Evolutionary conservation across 2,329 filamentous ascomycete species (phyloP).

Genomic region (Ophiostoma ips): DNA sequence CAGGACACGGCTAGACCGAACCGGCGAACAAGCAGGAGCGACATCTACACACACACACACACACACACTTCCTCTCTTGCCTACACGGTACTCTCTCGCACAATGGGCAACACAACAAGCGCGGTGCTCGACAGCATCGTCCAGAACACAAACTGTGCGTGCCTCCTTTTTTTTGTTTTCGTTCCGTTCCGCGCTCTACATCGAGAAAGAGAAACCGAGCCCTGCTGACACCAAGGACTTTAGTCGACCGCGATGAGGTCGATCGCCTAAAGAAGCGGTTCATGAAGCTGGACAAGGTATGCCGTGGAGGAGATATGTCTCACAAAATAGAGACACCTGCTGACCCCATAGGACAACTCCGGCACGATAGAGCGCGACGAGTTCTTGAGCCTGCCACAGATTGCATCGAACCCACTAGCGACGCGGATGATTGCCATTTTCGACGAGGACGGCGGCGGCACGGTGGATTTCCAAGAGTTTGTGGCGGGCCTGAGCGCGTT

Average conservation of each 20-base stretch:
- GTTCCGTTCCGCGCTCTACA: too few relatives aligned
- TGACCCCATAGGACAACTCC: constrained; percentile 63
- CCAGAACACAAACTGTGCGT: constrained; percentile 82
- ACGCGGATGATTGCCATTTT: constrained; percentile 99
- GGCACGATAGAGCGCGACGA: constrained; percentile 98
- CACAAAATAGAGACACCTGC: background rate
- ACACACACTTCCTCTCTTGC: background rate
- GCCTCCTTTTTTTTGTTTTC: too few relatives aligned
- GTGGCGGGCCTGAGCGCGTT: constrained; percentile 91
- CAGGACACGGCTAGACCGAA: too few relatives aligned
- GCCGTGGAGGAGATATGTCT: constrained; percentile 11
- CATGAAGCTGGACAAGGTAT: constrained; percentile 97
- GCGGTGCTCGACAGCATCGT: constrained; percentile 88
- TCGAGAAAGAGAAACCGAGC: too few relatives aligned
- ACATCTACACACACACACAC: too few relatives aligned
- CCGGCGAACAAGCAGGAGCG: too few relatives aligned
- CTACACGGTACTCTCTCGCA: background rate
- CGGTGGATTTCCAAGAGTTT: constrained; percentile 98
- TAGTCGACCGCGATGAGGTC: constrained; percentile 97
- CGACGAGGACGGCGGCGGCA: constrained; percentile 93
- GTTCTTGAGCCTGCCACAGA: constrained; percentile 91
- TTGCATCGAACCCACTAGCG: constrained; percentile 92
- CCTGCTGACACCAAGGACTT: background rate
- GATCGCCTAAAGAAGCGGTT: constrained; percentile 92
- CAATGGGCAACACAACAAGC: constrained; percentile 56